Evolutionary conservation across 331 rosid genomes (phyloP), one percentile per base, ranked within the genome.

Genomic region (Acacia concinna): DNA sequence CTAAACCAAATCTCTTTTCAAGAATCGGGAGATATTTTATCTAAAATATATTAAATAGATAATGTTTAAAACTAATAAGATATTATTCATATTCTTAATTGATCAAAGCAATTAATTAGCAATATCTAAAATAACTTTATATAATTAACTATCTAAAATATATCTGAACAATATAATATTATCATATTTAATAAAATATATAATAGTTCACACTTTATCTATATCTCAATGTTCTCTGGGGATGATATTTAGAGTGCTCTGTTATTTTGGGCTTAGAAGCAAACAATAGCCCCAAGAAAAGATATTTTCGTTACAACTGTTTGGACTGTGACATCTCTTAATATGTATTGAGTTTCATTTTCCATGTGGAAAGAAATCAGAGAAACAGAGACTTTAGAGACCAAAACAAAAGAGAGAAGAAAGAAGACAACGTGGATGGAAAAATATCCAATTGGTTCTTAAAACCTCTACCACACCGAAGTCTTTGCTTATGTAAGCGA

Each of bases 401-500:
- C 44, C 47, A 65, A 37, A 30, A 59, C 56, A 63, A 54, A 73
- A 66, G 59, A 56, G 44, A 81, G 75, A 73, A 44, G 78, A 44
- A 56, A 69, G 68, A 69, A 72, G 75, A 78, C 65, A 77, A 84
- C 66, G 75, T 18, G 65, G 66, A 70, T 43, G n/a, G 74, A 4
- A 23, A 25, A 84, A 65, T 56, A 76, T 82, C 76, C 71, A 27
- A 54, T 77, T 32, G 69, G 54, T 73, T 40, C 72, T 67, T 27
- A 77, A 69, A 90, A 83, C 63, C 84, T 86, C 49, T 34, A 83
- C 91, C 90, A 78, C 90, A 78, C 88, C 62, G 37, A 83, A 78
- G 38, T 73, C 71, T 83, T 41, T 71, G 49, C 47, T 14, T 63
- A 7, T 38, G 43, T 27, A 31, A 63, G 71, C 78, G 23, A 38